Conservation (phyloP, 148 eudicot species). For the Simmondsia chinensis region DNA sequence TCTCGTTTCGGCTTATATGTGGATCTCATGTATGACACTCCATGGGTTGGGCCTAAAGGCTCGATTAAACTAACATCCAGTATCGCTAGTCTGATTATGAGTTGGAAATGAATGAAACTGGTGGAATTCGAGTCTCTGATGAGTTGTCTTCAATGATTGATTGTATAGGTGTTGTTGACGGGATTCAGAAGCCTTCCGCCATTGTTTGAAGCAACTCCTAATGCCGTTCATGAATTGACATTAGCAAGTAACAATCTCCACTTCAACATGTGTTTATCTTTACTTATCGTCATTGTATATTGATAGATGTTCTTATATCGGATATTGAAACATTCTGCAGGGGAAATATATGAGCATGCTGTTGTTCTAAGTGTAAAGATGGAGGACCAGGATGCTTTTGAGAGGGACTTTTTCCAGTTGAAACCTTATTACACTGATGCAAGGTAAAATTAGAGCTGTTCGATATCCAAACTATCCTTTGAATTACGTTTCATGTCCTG, state of each 20-base stretch:
- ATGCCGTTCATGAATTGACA: constrained; percentile 64
- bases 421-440: constrained; percentile 96
- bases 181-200: constrained; percentile 85
- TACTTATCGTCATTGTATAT: background rate
- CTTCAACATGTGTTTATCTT: background rate
- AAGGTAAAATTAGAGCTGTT: too few relatives aligned
- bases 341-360: constrained; percentile 95
- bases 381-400: constrained; percentile 94
- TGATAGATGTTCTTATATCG: background rate
- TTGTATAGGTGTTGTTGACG: constrained; percentile 57
- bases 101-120: too few relatives aligned
- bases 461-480: too few relatives aligned
- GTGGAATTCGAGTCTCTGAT: too few relatives aligned
- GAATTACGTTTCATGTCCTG: too few relatives aligned
- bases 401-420: constrained; percentile 90
- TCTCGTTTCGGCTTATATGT: too few relatives aligned
- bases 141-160: too few relatives aligned
- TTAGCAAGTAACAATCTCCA: constrained; percentile 56
- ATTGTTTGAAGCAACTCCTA: constrained; percentile 55
- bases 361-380: constrained; percentile 84
- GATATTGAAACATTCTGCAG: constrained; percentile 20
- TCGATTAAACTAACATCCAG: too few relatives aligned
- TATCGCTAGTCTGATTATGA: too few relatives aligned
- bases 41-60: too few relatives aligned
- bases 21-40: too few relatives aligned